Base-by-base conservation (phyloP, 31 red algal species). In the Endocladia muricata region DNA sequence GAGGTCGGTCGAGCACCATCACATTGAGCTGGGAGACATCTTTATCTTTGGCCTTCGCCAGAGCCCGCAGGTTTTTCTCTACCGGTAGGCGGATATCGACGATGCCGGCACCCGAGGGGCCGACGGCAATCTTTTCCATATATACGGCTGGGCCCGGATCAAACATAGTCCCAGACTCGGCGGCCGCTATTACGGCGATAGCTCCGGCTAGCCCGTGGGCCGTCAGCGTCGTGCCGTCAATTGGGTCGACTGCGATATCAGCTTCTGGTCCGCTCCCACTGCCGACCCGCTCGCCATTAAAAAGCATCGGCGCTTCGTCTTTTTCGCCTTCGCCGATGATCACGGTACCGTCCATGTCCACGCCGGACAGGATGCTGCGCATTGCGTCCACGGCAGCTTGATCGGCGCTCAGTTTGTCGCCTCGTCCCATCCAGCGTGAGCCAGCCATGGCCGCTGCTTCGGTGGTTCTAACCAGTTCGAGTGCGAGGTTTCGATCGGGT, bases 321-420 rank as follows among this genome's bases (percentile, higher is more conserved):
- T 54, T 47, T 54, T 71, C 42, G 42, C 67, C 67, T 54, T 71
- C 67, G 17, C 67, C 67, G 28, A 71, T 71, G 39, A 9, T 9
- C 19, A 71, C 67, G 9, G 36, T 54, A 17, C 67, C 67, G 9
- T 44, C 67, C 9, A 71, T 56, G 42, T 9, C 11, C 36, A 71
- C 11, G 25, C 36, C 8, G 42, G 11, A 19, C 13, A 71, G 67
- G 11, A 13, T 54, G 9, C 19, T 8, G n/a, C 67, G 67, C 67
- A 71, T 71, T 15, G 67, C 67, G 19, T 71, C 42, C n/a, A 56
- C 42, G 42, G 67, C 67, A n/a, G 67, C 67, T 25, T 22, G n/a
- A 55, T 71, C 67, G 25, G 67, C 67, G 32, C 11, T 37, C 55
- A n/a, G 8, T 71, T 71, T 54, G n/a, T 71, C 42, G 41, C 67